phyloP scores from a whole-genome alignment of 2,329 filamentous ascomycete species.

The Fusarium proliferatum region DNA sequence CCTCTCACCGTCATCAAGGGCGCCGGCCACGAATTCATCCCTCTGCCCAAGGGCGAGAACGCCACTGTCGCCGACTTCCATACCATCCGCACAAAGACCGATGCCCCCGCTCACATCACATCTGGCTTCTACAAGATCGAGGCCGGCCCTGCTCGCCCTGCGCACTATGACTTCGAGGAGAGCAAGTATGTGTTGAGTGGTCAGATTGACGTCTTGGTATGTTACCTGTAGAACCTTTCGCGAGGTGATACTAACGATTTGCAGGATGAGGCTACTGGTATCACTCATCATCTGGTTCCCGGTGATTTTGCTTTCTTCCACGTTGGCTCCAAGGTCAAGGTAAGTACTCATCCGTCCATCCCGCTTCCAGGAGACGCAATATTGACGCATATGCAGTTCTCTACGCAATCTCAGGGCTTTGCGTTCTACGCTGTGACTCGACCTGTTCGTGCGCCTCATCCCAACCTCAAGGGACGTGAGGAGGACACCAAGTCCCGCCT shows the following conservation, averaged over 20 bases:
- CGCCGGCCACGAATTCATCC: constrained; percentile 41
- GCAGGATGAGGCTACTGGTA: constrained; percentile 42
- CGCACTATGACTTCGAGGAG: constrained; percentile 41
- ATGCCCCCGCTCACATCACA: constrained; percentile 39
- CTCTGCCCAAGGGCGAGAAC: constrained; percentile 39
- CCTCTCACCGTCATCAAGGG: constrained; percentile 43
- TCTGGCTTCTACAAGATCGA: constrained; percentile 43
- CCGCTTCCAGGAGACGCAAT: rapidly evolving
- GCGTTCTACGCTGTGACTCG: constrained; percentile 43
- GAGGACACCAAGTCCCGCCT: constrained; percentile 37
- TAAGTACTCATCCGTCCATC: neutral
- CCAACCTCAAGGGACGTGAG: constrained; percentile 38
- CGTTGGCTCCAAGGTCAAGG: constrained; percentile 42
- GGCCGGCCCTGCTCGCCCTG: constrained; percentile 37
- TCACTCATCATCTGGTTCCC: constrained; percentile 38
- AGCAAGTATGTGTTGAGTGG: constrained; percentile 41
- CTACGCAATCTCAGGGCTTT: constrained; percentile 39
- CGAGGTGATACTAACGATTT: neutral
- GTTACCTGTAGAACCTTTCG: neutral
- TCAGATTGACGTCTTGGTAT: constrained; percentile 41
- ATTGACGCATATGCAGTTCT: constrained; percentile 25
- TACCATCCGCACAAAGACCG: constrained; percentile 41
- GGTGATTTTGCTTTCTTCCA: constrained; percentile 44
- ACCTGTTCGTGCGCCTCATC: constrained; percentile 37
- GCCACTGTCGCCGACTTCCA: constrained; percentile 43